Percentiles rank a stretch among this genome's conserved stretches.
phyloP scores from a whole-genome alignment of 2,329 filamentous ascomycete species.

The Huntiella bhutanensis region DNA sequence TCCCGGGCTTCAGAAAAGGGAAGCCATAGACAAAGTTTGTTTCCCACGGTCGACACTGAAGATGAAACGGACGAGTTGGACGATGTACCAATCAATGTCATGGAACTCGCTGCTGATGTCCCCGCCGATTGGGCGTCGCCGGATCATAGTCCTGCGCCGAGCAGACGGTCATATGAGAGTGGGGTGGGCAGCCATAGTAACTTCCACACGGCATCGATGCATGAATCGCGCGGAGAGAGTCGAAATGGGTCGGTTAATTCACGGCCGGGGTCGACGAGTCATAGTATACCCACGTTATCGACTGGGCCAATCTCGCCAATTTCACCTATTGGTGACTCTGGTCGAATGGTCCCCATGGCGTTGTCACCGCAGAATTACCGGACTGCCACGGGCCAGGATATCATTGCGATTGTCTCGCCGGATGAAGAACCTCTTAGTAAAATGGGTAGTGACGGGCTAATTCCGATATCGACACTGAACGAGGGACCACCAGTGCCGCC shows the following conservation, averaged over 20 bases:
- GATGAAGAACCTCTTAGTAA: slow-evolving; percentile 34
- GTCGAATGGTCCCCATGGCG: slow-evolving; percentile 35
- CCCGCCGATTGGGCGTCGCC: slow-evolving; percentile 21
- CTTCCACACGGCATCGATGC: slow-evolving; percentile 26
- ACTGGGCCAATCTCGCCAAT: slow-evolving; percentile 15
- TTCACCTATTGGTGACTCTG: slow-evolving; percentile 16
- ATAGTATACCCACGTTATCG: slow-evolving; percentile 15
- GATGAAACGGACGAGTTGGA: neutral
- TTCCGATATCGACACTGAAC: slow-evolving; percentile 2
- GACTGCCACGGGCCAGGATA: slow-evolving; percentile 41
- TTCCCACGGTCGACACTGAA: too few species aligned
- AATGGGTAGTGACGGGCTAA: slow-evolving; percentile 12
- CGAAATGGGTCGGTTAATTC: slow-evolving; percentile 13
- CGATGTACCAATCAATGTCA: slow-evolving; percentile 19
- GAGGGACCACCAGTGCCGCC: slow-evolving; percentile 56
- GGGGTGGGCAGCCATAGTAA: slow-evolving; percentile 29
- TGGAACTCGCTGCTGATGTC: slow-evolving; percentile 39
- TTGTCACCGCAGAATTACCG: slow-evolving; percentile 41
- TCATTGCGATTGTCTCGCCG: slow-evolving; percentile 42
- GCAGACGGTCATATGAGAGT: slow-evolving; percentile 38
- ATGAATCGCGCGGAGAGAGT: slow-evolving; percentile 23
- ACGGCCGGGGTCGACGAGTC: slow-evolving; percentile 16
- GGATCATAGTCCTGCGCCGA: slow-evolving; percentile 21
- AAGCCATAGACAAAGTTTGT: too few species aligned
- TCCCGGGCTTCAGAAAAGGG: neutral